Evolutionary conservation across 352 stramenopile genomes (phyloP).

Genomic region (Plasmopara viticola): DNA sequence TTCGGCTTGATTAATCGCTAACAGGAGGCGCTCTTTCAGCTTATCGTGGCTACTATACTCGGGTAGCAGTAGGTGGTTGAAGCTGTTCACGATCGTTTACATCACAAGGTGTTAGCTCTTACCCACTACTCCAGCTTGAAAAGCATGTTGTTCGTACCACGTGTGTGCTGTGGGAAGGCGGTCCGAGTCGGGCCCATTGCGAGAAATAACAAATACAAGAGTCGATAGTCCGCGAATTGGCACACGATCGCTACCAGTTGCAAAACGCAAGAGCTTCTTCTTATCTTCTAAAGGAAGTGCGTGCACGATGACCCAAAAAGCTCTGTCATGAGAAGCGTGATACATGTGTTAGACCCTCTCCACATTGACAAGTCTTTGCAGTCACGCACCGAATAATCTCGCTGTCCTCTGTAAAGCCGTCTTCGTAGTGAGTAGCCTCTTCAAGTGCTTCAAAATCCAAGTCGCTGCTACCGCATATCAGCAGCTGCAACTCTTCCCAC

Average conservation of each 20-base stretch:
- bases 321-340: slow-evolving; percentile 16
- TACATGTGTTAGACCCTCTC: no score
- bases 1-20: slow-evolving; percentile 80
- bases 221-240: slow-evolving; percentile 79
- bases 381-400: slow-evolving; percentile 44
- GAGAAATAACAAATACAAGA: slow-evolving; percentile 80
- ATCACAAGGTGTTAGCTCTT: slow-evolving; percentile 3
- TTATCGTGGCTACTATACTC: slow-evolving; percentile 76
- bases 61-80: slow-evolving; percentile 85
- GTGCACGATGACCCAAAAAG: slow-evolving; percentile 83
- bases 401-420: slow-evolving; percentile 65
- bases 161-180: slow-evolving; percentile 83
- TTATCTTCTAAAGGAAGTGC: slow-evolving; percentile 74
- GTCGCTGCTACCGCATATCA: slow-evolving; percentile 68
- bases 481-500: slow-evolving; percentile 72
- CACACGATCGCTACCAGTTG: slow-evolving; percentile 78
- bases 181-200: slow-evolving; percentile 76
- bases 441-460: slow-evolving; percentile 77
- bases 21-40: slow-evolving; percentile 65
- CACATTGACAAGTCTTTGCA: neutral
- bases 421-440: slow-evolving; percentile 68
- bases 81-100: slow-evolving; percentile 26
- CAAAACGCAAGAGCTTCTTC: slow-evolving; percentile 82
- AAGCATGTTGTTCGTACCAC: slow-evolving; percentile 37
- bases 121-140: neutral